Evolutionary conservation across 1,284 basidiomycete genomes (phyloP).

Genomic region (Neolentinus lepideus): DNA sequence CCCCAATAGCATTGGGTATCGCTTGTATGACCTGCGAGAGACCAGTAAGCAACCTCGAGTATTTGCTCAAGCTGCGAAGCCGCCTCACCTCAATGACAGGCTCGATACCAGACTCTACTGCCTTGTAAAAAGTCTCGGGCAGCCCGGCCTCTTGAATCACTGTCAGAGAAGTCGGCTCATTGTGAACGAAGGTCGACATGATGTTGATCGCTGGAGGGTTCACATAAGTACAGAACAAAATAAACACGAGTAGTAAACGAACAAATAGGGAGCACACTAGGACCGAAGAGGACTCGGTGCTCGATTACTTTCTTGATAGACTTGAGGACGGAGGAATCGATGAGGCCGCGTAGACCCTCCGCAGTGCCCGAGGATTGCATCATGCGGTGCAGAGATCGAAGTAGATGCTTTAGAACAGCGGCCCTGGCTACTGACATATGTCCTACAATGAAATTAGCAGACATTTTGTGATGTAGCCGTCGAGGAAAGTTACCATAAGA

Average conservation of each 20-base stretch:
- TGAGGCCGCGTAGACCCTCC: slow-evolving; percentile 91
- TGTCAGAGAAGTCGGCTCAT: slow-evolving; percentile 91
- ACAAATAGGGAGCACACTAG: slow-evolving; percentile 71
- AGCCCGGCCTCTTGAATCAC: slow-evolving; percentile 91
- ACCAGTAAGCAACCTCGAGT: slow-evolving; percentile 4
- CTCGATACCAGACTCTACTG: slow-evolving; percentile 82
- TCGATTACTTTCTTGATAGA: slow-evolving; percentile 89
- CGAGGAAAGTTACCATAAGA: slow-evolving; percentile 15
- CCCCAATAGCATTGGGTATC: slow-evolving; percentile 94
- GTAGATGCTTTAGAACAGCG: slow-evolving; percentile 81
- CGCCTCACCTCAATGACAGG: slow-evolving; percentile 73
- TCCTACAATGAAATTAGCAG: slow-evolving; percentile 28
- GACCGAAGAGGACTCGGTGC: slow-evolving; percentile 78
- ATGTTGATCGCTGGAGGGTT: slow-evolving; percentile 77
- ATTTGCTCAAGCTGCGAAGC: slow-evolving; percentile 1
- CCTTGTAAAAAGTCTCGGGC: slow-evolving; percentile 85
- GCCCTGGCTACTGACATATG: slow-evolving; percentile 62
- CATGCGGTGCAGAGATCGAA: slow-evolving; percentile 93
- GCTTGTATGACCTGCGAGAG: slow-evolving; percentile 79
- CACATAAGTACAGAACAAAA: slow-evolving; percentile 8
- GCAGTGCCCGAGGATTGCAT: slow-evolving; percentile 93
- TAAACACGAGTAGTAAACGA: neutral
- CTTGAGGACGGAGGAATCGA: slow-evolving; percentile 84
- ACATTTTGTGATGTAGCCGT: slow-evolving; percentile 5
- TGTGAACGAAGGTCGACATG: slow-evolving; percentile 98